Percentiles rank a stretch among this genome's conserved stretches.
Evolutionary conservation across 2,329 filamentous ascomycete genomes (phyloP).

Genomic region (Talaromyces marneffei): DNA sequence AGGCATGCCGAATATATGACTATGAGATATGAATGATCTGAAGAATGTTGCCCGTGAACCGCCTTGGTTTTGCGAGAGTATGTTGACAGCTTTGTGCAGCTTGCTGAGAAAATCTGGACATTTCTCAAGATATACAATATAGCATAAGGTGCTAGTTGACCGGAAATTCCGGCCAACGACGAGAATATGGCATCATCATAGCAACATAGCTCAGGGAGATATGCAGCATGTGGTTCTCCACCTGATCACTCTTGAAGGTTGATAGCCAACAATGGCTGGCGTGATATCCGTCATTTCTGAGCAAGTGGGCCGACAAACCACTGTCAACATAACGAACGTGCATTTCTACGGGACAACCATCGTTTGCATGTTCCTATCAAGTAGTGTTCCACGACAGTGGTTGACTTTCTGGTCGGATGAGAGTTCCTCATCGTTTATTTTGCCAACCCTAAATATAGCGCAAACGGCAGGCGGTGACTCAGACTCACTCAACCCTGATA

Average conservation of each 20-base stretch:
- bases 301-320: neutral
- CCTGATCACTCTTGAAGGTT: neutral
- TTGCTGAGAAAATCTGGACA: neutral
- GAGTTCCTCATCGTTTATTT: slow-evolving; percentile 8
- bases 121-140: neutral
- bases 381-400: neutral
- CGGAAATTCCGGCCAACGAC: slow-evolving; percentile 11
- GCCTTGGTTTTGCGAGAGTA: neutral
- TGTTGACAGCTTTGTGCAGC: neutral
- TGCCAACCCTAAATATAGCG: neutral
- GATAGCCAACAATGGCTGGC: slow-evolving; percentile 5
- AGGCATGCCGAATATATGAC: slow-evolving; percentile 2
- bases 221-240: slow-evolving; percentile 1
- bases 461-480: slow-evolving; percentile 1
- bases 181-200: slow-evolving; percentile 15
- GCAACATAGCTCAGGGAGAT: slow-evolving; percentile 1
- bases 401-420: slow-evolving; percentile 7
- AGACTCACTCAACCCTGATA: neutral
- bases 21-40: neutral
- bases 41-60: neutral
- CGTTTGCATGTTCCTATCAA: neutral
- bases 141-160: neutral
- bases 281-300: neutral
- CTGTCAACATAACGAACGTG: neutral
- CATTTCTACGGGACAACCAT: slow-evolving; percentile 1